Evolutionary conservation across 2,329 filamentous ascomycete species (phyloP), one percentile per base, ranked within the genome.

Genomic region (Drechslerella coelobrocha): DNA sequence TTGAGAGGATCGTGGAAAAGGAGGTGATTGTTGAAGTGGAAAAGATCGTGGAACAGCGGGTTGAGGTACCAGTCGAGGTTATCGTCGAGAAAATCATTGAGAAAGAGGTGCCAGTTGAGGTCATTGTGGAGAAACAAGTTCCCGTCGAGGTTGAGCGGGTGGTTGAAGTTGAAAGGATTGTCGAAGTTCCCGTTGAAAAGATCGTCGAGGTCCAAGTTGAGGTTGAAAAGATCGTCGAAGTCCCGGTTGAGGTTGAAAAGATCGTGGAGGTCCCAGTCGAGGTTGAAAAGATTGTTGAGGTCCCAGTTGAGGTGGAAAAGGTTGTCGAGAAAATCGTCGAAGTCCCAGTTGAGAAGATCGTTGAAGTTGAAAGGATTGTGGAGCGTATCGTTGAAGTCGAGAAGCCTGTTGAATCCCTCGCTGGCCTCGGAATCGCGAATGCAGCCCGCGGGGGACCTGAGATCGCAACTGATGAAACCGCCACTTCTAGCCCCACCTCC

Each of bases 401-500:
- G 52, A 50, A 26, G 41, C 23, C 57, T 34, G 34, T 74, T 9
- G 56, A 63, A 12, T 12, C 31, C 68, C 21, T 66, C 29, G 71
- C 63, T 10, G 43, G 63, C 17, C 55, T 68, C n/a, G 56, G 57
- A 52, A 39, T 50, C 24, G 48, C 50, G 3, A 57, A 37, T 19
- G 55, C 53, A 2, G 52, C 52, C 24, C 47, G 63, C 53, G 62
- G 63, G 37, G 61, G 39, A 14, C 61, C 68, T 17, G 52, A 61
- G 9, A 72, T 65, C 17, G 61, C 60, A 39, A 72, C 68, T 8
- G 68, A 72, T 37, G 68, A 66, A 26, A 66, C 60, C 6, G 68
- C 61, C 7, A 66, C 68, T 19, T 50, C 57, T 2, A 62, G 65
- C 57, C 65, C 65, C n/a, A 68, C 63, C 12, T 55, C 27, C 21